These are phyloP conservation scores for Candida frijolesensis DNA, from an alignment of 1,139 yeast genomes.

Conservation along the genomic window DNA sequence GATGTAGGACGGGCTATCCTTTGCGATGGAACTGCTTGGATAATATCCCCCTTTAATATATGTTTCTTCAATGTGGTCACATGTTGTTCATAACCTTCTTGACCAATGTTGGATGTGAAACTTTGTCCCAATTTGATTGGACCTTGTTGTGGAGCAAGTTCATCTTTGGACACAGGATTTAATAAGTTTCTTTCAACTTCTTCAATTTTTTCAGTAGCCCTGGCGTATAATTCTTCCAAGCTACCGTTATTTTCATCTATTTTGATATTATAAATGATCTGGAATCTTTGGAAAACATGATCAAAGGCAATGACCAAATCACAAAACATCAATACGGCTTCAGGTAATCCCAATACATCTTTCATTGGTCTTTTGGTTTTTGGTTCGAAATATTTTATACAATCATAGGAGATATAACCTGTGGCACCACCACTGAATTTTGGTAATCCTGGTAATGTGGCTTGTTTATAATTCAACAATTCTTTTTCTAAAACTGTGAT, in stretches of 20 bases:
- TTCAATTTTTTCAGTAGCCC: slow-evolving; percentile 59
- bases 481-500: slow-evolving; percentile 72
- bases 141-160: slow-evolving; percentile 57
- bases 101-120: slow-evolving; percentile 87
- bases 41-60: slow-evolving; percentile 86
- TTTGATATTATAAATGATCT: slow-evolving; percentile 78
- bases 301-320: slow-evolving; percentile 91
- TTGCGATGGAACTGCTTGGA: slow-evolving; percentile 98
- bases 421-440: slow-evolving; percentile 92
- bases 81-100: slow-evolving; percentile 86
- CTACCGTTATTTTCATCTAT: slow-evolving; percentile 38
- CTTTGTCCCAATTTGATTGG: slow-evolving; percentile 65
- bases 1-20: slow-evolving; percentile 94
- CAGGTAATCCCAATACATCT: slow-evolving; percentile 84
- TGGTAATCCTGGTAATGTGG: slow-evolving; percentile 80
- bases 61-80: slow-evolving; percentile 76
- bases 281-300: slow-evolving; percentile 90
- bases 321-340: slow-evolving; percentile 87
- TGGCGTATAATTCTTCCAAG: slow-evolving; percentile 51
- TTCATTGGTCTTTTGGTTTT: slow-evolving; percentile 72
- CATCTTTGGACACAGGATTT: slow-evolving; percentile 34
- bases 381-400: slow-evolving; percentile 95
- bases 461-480: slow-evolving; percentile 63
- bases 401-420: slow-evolving; percentile 93
- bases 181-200: slow-evolving; percentile 55